Percentiles rank a stretch among this genome's conserved stretches.
Conservation (phyloP, 2,329 filamentous ascomycete genomes). For the Fusarium paranaense region DNA sequence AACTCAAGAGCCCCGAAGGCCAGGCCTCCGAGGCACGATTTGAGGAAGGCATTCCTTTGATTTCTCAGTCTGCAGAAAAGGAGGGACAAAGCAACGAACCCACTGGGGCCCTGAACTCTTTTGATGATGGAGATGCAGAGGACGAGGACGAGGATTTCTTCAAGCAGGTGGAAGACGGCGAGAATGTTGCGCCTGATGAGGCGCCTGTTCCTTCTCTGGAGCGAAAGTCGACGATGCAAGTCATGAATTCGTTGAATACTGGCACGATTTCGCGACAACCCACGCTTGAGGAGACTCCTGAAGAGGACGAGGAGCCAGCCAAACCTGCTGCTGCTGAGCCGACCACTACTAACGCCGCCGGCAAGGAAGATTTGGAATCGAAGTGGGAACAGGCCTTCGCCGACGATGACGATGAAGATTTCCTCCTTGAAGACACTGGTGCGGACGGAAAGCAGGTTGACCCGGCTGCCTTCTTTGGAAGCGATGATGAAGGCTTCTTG, state of each 20-base stretch:
- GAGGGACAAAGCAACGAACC: conserved; percentile 27
- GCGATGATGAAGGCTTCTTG: conserved; percentile 87
- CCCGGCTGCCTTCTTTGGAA: conserved; percentile 76
- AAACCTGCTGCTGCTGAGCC: conserved; percentile 35
- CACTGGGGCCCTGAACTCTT: conserved; percentile 46
- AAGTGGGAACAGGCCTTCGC: conserved; percentile 87
- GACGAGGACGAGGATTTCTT: conserved; percentile 76
- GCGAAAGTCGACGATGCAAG: conserved; percentile 78
- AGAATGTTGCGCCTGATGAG: conserved; percentile 34
- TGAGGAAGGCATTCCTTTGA: conserved; percentile 77
- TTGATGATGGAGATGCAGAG: conserved; percentile 60
- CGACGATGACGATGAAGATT: conserved; percentile 77
- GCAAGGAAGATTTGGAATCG: conserved; percentile 76
- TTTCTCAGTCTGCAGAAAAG: conserved; percentile 51
- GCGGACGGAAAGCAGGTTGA: conserved; percentile 63
- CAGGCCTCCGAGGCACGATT: conserved; percentile 69
- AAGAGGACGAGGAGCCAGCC: conserved; percentile 43
- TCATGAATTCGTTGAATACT: conserved; percentile 64
- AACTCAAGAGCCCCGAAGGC: conserved; percentile 54
- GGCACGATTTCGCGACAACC: conserved; percentile 46
- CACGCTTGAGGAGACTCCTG: conserved; percentile 46
- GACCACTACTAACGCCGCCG: conserved; percentile 35
- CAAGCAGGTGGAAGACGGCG: conserved; percentile 57
- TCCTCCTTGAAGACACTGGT: conserved; percentile 69
- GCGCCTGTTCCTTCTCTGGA: conserved; percentile 55